Evolutionary conservation across 1,139 yeast species (phyloP).

Genomic region (Suhomyces bokatorum): DNA sequence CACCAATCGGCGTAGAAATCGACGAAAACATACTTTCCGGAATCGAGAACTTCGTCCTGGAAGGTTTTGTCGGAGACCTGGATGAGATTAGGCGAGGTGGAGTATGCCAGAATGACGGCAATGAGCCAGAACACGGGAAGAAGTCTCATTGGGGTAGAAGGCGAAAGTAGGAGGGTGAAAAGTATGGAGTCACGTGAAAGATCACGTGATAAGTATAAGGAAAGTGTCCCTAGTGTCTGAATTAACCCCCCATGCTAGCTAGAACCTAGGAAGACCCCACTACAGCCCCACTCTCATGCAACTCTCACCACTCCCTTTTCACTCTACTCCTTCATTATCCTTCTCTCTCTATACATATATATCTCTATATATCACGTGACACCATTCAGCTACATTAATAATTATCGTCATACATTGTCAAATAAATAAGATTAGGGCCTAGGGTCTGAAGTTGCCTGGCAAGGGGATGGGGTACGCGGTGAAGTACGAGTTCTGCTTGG

Average conservation of each 20-base stretch:
- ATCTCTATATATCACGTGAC: not conserved
- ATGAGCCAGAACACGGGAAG: slow-evolving; percentile 1
- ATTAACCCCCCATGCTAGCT: too few species aligned
- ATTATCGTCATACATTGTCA: not conserved
- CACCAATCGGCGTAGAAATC: slow-evolving; percentile 85
- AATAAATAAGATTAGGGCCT: not conserved
- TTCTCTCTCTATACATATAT: too few species aligned
- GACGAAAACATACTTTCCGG: slow-evolving; percentile 65
- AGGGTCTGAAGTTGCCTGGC: slow-evolving; percentile 12
- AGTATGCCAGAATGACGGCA: slow-evolving; percentile 13
- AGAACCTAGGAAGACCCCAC: too few species aligned
- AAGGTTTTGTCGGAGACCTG: slow-evolving; percentile 50
- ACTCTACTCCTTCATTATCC: too few species aligned
- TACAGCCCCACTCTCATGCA: too few species aligned
- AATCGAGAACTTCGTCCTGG: slow-evolving; percentile 51
- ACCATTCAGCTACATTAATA: not conserved
- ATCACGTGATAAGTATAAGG: not conserved
- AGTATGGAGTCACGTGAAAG: not conserved
- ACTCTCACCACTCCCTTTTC: too few species aligned
- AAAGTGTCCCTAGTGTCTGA: too few species aligned
- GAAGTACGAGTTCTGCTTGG: slow-evolving; percentile 38
- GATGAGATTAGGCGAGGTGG: slow-evolving; percentile 18
- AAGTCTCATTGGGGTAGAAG: slow-evolving; percentile 3
- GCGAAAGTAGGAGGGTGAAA: too few species aligned
- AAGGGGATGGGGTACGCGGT: slow-evolving; percentile 35